A percentile compares a stretch with the other conserved stretches of the same genome.
These are phyloP conservation scores for Tuber aestivum DNA, from an alignment of 495 filamentous ascomycete species.

Conservation along the genomic window DNA sequence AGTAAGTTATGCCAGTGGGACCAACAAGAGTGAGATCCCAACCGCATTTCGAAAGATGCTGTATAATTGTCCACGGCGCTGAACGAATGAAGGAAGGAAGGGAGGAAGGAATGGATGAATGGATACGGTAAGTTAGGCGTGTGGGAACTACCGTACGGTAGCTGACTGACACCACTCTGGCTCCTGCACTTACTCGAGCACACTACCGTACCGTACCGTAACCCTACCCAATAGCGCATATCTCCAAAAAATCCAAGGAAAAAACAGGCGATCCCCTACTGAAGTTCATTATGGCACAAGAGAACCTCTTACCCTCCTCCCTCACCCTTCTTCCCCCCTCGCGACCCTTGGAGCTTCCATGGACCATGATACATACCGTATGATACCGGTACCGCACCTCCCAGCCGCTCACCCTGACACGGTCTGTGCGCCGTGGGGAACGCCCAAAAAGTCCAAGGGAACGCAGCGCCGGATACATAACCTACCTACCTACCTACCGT, in stretches of 20 bases:
- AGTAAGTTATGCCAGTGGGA: not conserved
- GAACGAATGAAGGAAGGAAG: not conserved
- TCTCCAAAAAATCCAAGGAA: too few relatives aligned
- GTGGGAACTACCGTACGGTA: too few relatives aligned
- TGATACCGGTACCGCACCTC: not conserved
- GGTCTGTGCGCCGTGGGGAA: not conserved
- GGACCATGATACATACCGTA: too few relatives aligned
- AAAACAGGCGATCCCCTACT: not conserved
- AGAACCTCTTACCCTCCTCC: not conserved
- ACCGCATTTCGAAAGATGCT: not conserved
- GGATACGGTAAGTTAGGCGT: not conserved
- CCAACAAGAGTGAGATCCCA: slow-evolving; percentile 1
- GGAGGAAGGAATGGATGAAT: too few relatives aligned
- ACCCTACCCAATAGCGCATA: not conserved
- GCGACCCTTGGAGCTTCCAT: not conserved
- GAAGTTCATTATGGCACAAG: not conserved
- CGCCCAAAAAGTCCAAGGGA: not conserved
- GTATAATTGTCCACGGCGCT: not conserved
- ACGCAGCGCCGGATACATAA: not conserved
- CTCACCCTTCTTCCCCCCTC: not conserved
- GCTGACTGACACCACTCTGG: too few relatives aligned
- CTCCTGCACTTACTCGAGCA: too few relatives aligned
- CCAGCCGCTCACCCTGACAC: not conserved
- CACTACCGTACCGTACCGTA: too few relatives aligned
- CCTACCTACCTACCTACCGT: too few relatives aligned